These are phyloP conservation scores for Citrus trifoliata DNA, from an alignment of 345 rosid species.

Conservation along the genomic window DNA sequence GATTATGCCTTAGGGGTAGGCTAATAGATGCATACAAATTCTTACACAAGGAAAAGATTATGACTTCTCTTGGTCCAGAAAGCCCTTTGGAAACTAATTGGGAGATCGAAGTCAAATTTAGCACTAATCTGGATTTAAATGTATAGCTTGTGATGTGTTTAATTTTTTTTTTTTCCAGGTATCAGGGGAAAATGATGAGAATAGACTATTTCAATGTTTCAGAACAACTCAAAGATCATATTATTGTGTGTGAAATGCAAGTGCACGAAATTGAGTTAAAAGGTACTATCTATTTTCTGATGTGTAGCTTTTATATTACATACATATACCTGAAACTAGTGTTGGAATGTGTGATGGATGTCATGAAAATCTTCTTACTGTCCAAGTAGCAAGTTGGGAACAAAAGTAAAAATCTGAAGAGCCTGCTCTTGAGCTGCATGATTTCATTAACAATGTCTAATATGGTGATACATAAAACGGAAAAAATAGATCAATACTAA, in stretches of 20 bases:
- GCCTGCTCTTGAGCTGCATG: not conserved
- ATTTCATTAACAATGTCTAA: not conserved
- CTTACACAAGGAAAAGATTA: conserved; percentile 71
- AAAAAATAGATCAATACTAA: not conserved
- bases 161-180: conserved; percentile 42
- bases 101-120: not conserved
- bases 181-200: conserved; percentile 84
- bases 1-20: conserved; percentile 55
- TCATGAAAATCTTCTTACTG: not conserved
- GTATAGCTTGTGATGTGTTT: not conserved
- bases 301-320: not conserved
- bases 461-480: not conserved
- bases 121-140: not conserved
- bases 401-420: not conserved
- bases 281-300: conserved; percentile 37
- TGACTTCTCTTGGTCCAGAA: conserved; percentile 94
- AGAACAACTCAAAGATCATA: conserved; percentile 62
- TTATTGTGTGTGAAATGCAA: conserved; percentile 64
- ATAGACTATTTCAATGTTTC: conserved; percentile 83
- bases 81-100: conserved; percentile 89
- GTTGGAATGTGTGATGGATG: not conserved
- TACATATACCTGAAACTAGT: not conserved
- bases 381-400: not conserved
- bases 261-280: conserved; percentile 77
- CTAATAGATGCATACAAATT: conserved; percentile 82